These are phyloP conservation scores for Colletotrichum sublineola DNA, from an alignment of 2,329 filamentous ascomycete species.

Conservation along the genomic window DNA sequence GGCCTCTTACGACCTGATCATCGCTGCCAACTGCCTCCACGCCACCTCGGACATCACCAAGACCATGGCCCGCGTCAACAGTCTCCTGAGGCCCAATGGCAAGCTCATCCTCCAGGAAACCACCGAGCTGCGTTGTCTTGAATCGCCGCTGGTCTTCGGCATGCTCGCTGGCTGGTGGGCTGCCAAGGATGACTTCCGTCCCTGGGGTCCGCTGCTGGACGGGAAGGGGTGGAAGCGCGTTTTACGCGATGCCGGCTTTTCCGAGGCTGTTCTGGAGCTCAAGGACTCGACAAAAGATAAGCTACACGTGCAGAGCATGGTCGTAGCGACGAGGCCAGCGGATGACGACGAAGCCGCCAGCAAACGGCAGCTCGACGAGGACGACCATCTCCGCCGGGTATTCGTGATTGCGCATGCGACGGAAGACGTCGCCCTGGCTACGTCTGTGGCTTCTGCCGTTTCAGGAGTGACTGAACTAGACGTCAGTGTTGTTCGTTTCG, in stretches of 20 bases:
- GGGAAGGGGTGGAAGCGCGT: slow-evolving; percentile 6
- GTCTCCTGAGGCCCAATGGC: slow-evolving; percentile 50
- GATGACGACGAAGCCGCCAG: neutral
- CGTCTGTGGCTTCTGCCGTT: neutral
- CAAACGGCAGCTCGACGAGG: neutral
- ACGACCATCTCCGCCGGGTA: neutral
- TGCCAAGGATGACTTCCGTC: slow-evolving; percentile 26
- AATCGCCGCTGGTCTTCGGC: slow-evolving; percentile 20
- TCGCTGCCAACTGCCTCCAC: slow-evolving; percentile 52
- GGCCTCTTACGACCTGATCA: slow-evolving; percentile 53
- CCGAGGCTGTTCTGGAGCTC: neutral
- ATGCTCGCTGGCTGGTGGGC: slow-evolving; percentile 24
- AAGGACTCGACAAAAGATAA: neutral
- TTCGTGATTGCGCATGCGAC: neutral
- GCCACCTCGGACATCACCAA: slow-evolving; percentile 46
- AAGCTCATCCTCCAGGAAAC: slow-evolving; percentile 43
- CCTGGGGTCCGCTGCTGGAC: slow-evolving; percentile 23
- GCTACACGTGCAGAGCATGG: neutral
- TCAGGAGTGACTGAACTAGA: neutral
- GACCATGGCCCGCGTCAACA: slow-evolving; percentile 45
- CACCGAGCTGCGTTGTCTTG: slow-evolving; percentile 15
- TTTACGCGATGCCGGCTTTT: slow-evolving; percentile 3
- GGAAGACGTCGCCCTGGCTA: neutral
- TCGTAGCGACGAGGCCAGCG: neutral
- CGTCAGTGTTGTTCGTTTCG: neutral